phyloP scores from a whole-genome alignment of 805 yeast genomes.

The Yamadazyma sp. region DNA sequence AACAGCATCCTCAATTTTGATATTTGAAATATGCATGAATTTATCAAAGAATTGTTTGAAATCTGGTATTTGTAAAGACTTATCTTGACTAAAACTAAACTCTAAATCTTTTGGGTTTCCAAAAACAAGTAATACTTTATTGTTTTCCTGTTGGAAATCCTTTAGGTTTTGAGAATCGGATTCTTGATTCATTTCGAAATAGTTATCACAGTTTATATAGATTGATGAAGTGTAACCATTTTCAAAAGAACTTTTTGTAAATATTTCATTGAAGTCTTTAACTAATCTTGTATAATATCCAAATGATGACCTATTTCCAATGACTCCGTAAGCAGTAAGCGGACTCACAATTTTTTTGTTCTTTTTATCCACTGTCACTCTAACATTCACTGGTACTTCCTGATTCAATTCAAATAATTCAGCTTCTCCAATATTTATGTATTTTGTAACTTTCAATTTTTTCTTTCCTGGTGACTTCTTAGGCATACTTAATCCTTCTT shows the following conservation, averaged over 20 bases:
- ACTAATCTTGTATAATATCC: slow-evolving; percentile 78
- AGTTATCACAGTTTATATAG: slow-evolving; percentile 68
- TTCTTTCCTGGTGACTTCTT: slow-evolving; percentile 36
- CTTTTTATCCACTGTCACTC: slow-evolving; percentile 75
- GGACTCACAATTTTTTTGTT: slow-evolving; percentile 67
- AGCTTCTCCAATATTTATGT: slow-evolving; percentile 70
- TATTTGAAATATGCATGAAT: slow-evolving; percentile 45
- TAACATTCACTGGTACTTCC: slow-evolving; percentile 70
- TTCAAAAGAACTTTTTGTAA: slow-evolving; percentile 63
- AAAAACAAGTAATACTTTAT: slow-evolving; percentile 51
- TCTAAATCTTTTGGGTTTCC: slow-evolving; percentile 62
- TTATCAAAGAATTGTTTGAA: slow-evolving; percentile 72
- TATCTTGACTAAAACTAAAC: slow-evolving; percentile 51
- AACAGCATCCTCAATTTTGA: slow-evolving; percentile 69
- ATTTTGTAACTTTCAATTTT: slow-evolving; percentile 60
- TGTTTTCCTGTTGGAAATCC: slow-evolving; percentile 7
- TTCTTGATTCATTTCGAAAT: slow-evolving; percentile 27
- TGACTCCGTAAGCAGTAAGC: slow-evolving; percentile 60
- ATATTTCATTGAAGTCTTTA: slow-evolving; percentile 55
- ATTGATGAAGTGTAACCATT: slow-evolving; percentile 68
- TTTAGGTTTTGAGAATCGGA: not conserved
- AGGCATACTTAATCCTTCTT: slow-evolving; percentile 62
- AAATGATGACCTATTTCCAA: slow-evolving; percentile 58
- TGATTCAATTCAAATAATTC: slow-evolving; percentile 56
- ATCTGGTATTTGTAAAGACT: slow-evolving; percentile 47